Base-by-base conservation (phyloP, 2,329 filamentous ascomycete genomes). In the Blastomyces emzantsi region DNA sequence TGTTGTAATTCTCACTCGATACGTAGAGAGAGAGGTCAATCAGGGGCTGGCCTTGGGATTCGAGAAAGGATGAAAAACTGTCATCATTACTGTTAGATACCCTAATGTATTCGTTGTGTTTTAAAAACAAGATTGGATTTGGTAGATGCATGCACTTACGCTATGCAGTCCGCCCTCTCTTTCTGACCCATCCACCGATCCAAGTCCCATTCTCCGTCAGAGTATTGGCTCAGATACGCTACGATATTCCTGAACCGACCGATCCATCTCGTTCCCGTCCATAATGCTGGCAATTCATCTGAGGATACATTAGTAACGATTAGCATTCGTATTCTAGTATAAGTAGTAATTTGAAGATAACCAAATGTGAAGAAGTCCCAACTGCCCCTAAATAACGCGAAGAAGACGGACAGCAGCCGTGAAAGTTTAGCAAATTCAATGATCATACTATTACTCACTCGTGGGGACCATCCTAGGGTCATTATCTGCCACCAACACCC, bases 21-120 rank as follows among this genome's bases (percentile, higher is more conserved):
- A 94, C 89, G 75, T 95, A 97, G 69, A 97, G 87, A 61, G 87
- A 92, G 64, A 97, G 86, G 70, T 95, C 90, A 70, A 97, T 75
- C 65, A 97, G 84, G 41, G 88, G 85, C 60, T 87, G 85, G n/a
- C 88, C 90, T 64, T 88, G 86, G 33, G 87, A 84, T 73, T 87
- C 81, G 68, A 97, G 79, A 75, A 92, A 92, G 66, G 90, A 84
- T 45, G 84, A 80, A 76, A 77, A 78, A 28, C 75, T 75, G 66
- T 47, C 47, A 22, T 61, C 28, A 47, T 30, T 36, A 47, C 30
- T 56, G 22, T 62, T 62, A 36, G 36, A 9, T 58, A 17, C 28
- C 28, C 22, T 58, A 56, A 28, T 19, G 19, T 11, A 54, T 17
- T 54, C 6, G 25, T 36, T 41, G 25, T 36, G 36, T 13, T 8